These are phyloP conservation scores for Rhodotorula glutinis DNA, from an alignment of 1,284 basidiomycete genomes.

Conservation along the genomic window DNA sequence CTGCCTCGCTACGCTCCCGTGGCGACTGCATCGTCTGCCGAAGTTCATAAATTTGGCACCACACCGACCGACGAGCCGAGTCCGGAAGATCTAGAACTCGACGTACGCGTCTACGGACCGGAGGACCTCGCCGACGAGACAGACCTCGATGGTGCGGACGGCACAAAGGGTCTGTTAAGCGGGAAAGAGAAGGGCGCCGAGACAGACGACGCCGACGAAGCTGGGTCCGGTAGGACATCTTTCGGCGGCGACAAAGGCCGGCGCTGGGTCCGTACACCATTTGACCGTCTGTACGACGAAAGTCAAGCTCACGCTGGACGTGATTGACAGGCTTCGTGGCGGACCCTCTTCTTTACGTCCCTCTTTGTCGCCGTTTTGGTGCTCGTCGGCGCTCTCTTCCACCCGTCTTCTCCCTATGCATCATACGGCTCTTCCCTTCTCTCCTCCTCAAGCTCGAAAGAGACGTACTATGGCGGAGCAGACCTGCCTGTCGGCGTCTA, in stretches of 20 bases:
- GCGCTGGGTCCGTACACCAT: no score
- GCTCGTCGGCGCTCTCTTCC: conserved; percentile 30
- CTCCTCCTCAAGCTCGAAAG: not conserved
- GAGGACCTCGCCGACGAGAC: conserved; percentile 3
- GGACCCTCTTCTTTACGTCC: conserved; percentile 22
- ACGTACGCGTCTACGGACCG: not conserved
- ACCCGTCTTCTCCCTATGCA: conserved; percentile 20
- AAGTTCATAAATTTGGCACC: not conserved
- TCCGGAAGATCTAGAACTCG: not conserved
- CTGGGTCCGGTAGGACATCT: conserved; percentile 1
- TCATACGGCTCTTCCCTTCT: not conserved
- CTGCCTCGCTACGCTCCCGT: conserved; percentile 1
- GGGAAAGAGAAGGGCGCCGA: conserved; percentile 7
- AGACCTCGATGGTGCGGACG: not conserved
- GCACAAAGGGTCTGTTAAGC: conserved; percentile 8
- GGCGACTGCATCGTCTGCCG: not conserved
- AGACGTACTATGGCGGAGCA: conserved; percentile 14
- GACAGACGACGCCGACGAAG: conserved; percentile 1
- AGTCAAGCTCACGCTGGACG: no score
- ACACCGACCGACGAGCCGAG: not conserved
- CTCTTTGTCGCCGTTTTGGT: conserved; percentile 18
- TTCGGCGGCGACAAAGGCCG: not conserved
- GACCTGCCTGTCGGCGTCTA: conserved; percentile 8
- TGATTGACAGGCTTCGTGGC: conserved; percentile 4
- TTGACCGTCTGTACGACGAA: no score